phyloP scores from a whole-genome alignment of 2,329 filamentous ascomycete genomes.

The Graphiopsis chlorocephala region DNA sequence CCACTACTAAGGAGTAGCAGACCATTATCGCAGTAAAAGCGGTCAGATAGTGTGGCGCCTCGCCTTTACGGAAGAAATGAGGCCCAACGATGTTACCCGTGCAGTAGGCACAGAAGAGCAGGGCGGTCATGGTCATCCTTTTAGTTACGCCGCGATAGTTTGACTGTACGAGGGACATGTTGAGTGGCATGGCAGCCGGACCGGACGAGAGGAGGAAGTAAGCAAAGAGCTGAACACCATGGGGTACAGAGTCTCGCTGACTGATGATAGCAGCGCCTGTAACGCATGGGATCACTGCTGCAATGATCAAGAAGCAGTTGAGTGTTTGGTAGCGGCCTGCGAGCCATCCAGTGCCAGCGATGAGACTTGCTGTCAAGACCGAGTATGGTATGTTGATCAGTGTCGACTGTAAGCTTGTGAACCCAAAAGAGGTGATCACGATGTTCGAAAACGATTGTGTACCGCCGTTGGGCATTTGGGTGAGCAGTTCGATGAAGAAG shows the following conservation, averaged over 20 bases:
- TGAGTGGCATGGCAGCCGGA: conserved; percentile 53
- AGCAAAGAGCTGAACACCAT: conserved; percentile 51
- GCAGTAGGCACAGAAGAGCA: conserved; percentile 52
- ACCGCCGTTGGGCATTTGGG: conserved; percentile 23
- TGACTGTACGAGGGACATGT: conserved; percentile 54
- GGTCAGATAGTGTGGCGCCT: conserved; percentile 49
- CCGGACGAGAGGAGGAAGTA: conserved; percentile 58
- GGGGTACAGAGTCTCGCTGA: conserved; percentile 30
- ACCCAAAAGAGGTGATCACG: conserved; percentile 22
- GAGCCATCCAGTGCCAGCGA: conserved; percentile 18
- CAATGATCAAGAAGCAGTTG: conserved; percentile 52
- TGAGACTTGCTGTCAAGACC: conserved; percentile 20
- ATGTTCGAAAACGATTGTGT: conserved; percentile 23
- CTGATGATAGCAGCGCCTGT: conserved; percentile 41
- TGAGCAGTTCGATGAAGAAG: conserved; percentile 21
- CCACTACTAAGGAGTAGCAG: conserved; percentile 53
- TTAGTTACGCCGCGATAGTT: conserved; percentile 46
- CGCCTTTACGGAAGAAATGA: conserved; percentile 49
- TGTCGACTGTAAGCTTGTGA: conserved; percentile 21
- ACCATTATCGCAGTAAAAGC: conserved; percentile 55
- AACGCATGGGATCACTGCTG: conserved; percentile 41
- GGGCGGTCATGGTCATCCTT: conserved; percentile 32
- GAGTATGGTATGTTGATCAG: conserved; percentile 21
- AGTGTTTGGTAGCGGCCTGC: conserved; percentile 40
- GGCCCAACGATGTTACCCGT: conserved; percentile 48